Conservation (phyloP, 352 stramenopile species). For the Thalassiosira livingstoniorum region DNA sequence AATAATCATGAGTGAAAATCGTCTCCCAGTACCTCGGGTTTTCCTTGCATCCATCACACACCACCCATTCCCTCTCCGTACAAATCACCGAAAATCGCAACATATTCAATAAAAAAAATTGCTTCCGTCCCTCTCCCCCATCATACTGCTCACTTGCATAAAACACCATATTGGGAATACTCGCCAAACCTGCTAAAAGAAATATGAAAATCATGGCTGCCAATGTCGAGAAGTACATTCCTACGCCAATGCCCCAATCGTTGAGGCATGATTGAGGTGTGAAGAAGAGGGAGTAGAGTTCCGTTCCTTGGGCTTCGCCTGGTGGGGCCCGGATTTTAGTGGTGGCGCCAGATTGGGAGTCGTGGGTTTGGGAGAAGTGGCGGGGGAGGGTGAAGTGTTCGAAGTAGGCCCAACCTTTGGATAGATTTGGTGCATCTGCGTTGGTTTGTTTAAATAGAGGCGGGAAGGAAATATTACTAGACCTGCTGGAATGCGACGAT, state of each 20-base stretch:
- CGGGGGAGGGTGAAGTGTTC: conserved; percentile 57
- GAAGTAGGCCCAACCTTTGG: conserved; percentile 59
- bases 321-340: conserved; percentile 60
- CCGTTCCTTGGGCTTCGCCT: conserved; percentile 41
- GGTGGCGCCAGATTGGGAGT: neutral
- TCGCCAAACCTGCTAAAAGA: conserved; percentile 59
- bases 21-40: conserved; percentile 33
- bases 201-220: conserved; percentile 57
- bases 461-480: too few relatives aligned
- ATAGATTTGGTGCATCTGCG: conserved; percentile 26
- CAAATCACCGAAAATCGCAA: conserved; percentile 65
- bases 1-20: conserved; percentile 46
- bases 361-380: neutral
- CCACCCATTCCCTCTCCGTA: conserved; percentile 61
- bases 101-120: conserved; percentile 24
- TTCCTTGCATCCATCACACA: conserved; percentile 48
- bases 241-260: conserved; percentile 72
- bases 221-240: conserved; percentile 72
- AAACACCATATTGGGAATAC: conserved; percentile 64
- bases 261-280: conserved; percentile 50
- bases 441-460: too few relatives aligned
- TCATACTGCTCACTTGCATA: conserved; percentile 62
- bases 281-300: conserved; percentile 53
- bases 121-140: conserved; percentile 4
- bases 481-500: too few relatives aligned